Evolutionary conservation across 805 yeast species (phyloP), one percentile per base, ranked within the genome.

Genomic region (Kodamaea kakaduensis): DNA sequence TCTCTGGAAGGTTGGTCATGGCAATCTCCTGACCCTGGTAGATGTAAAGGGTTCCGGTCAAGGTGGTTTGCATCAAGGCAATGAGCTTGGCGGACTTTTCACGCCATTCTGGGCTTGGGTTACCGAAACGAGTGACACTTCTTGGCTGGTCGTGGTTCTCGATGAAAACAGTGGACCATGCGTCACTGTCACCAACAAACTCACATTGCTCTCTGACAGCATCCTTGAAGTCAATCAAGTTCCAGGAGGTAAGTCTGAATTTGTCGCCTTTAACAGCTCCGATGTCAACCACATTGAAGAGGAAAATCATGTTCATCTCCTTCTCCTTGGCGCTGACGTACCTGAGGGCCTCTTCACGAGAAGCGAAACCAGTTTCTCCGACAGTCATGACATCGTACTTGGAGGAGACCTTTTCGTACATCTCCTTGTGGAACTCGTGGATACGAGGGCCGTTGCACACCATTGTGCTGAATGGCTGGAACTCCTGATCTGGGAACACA

Each of bases 21-120:
- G 77, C 81, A 38, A 76, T 57, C 46, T 76, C 82, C 51, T 76
- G 82, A 28, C 81, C 82, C 54, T 76, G 81, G 54, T 75, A 76
- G 25, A 76, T 56, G 55, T 61, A 76, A 36, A 73, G 52, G 12
- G 81, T 74, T 29, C 82, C 81, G 18, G 75, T 67, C 43, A 73
- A 60, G 9, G 77, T 45, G 6, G 61, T 33, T 41, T 69, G 64
- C 48, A 75, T 51, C 30, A 68, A 38, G n/a, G 76, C 65, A 42
- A 76, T 49, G 50, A 73, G 51, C 53, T 76, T 76, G 19, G 75
- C 75, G 20, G 75, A 62, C 34, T 54, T 48, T 34, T 47, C 58
- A 29, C 67, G 51, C 43, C 43, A 57, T 17, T 37, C 21, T 12
- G 41, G 40, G 20, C 64, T 52, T 16, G 35, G 24, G 51, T 64